Evolutionary conservation across 148 eudicot genomes (phyloP), one percentile per base, ranked within the genome.

Genomic region (Agrostemma githago): DNA sequence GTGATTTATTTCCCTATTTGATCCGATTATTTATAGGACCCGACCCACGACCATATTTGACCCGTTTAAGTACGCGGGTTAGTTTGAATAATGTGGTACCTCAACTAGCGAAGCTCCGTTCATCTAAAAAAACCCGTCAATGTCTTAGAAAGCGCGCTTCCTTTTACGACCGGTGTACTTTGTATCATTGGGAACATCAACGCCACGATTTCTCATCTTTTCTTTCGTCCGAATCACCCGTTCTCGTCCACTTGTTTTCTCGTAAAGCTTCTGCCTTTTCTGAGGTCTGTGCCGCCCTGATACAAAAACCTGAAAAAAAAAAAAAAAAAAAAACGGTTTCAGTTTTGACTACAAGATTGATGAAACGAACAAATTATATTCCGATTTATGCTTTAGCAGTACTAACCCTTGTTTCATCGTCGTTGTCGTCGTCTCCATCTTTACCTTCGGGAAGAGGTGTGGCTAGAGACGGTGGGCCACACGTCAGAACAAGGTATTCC

Each of bases 401-500:
- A 81, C 90, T 80, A 9, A 92, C 94, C 53, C 81, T 80, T 66
- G 77, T 80, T 62, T 82, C 74, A 56, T 91, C 92, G 62, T 88
- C 97, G 68, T 93, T 91, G n/a, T 26, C 89, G 48, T 86, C 82
- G 80, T 78, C 83, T 48, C 69, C 97, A 71, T 87, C 95, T 82
- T 88, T 88, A 68, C 74, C 92, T 19, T 81, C 79, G 19, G 90
- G 92, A 63, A 82, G 80, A 57, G 90, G 83, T 34, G 88, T 72
- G 77, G 83, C 86, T 54, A 89, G 77, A 41, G 96, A 91, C 58
- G 96, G 89, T 11, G 93, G 92, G 34, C 98, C 96, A 85, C 98
- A 91, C 8, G 90, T 94, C 60, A 94, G 93, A 72, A 92, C 98
- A 66, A 94, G 92, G 87, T 88, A 94, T 74, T 91, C 97, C 78